phyloP scores from a whole-genome alignment of 208 protist genomes.

The Trypanosoma lewisi region DNA sequence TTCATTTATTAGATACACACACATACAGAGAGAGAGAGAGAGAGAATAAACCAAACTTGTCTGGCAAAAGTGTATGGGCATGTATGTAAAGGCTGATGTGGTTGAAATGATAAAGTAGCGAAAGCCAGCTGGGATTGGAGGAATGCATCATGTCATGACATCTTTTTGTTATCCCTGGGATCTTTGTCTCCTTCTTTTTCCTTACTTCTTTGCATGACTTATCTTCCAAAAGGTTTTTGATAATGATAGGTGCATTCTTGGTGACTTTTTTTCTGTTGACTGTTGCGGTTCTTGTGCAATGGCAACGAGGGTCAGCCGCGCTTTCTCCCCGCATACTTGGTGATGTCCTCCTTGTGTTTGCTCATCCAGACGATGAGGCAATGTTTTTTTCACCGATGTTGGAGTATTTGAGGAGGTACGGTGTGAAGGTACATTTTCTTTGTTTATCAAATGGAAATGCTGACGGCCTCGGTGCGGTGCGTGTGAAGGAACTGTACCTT shows the following conservation, averaged over 20 bases:
- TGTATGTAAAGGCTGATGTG: too few species aligned
- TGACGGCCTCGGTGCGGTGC: constrained; percentile 66
- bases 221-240: neutral
- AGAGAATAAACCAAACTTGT: too few species aligned
- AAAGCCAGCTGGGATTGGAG: too few species aligned
- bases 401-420: constrained; percentile 33
- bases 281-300: constrained; percentile 40
- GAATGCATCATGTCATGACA: too few species aligned
- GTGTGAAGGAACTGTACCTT: constrained; percentile 85
- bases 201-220: neutral
- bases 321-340: constrained; percentile 37
- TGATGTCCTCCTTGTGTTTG: constrained; percentile 89
- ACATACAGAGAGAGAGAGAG: too few species aligned
- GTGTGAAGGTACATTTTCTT: constrained; percentile 76
- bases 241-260: constrained; percentile 8
- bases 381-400: constrained; percentile 91
- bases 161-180: too few species aligned
- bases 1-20: too few species aligned
- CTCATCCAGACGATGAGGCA: constrained; percentile 91
- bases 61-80: too few species aligned
- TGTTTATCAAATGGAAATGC: constrained; percentile 94
- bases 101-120: too few species aligned
- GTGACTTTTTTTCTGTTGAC: constrained; percentile 21
- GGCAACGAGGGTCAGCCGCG: constrained; percentile 33
- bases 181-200: constrained; percentile 6